Evolutionary conservation across 257 asterid species (phyloP).

Genomic region (Nyctanthes arbortristis): DNA sequence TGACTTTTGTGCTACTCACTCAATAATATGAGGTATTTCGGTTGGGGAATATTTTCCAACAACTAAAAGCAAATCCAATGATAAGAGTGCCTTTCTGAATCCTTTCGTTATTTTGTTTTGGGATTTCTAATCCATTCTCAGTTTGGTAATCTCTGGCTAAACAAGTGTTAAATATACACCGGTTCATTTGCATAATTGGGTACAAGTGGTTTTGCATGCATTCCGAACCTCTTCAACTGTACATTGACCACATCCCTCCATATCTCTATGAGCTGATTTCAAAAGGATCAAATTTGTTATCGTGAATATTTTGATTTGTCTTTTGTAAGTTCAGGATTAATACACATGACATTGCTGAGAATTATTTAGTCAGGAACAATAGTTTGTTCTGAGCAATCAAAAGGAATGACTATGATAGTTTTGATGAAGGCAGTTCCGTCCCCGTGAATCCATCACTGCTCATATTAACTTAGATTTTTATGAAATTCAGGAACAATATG

Average conservation of each 20-base stretch:
- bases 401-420: not conserved
- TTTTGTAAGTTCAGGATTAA: not conserved
- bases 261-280: not conserved
- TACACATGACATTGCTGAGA: not conserved
- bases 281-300: not conserved
- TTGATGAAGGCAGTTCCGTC: not conserved
- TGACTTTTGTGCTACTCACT: not conserved
- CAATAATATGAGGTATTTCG: not conserved
- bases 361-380: not conserved
- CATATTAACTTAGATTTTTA: not conserved
- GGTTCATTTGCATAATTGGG: constrained; percentile 6
- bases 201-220: not conserved
- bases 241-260: not conserved
- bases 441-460: not conserved
- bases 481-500: not conserved
- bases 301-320: not conserved
- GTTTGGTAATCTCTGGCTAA: not conserved
- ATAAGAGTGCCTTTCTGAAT: not conserved
- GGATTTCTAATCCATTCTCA: not conserved
- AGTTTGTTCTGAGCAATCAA: not conserved
- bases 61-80: not conserved
- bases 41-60: not conserved
- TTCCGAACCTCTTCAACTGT: not conserved
- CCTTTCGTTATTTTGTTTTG: not conserved
- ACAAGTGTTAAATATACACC: not conserved